Conservation (phyloP, 2,329 filamentous ascomycete species). For the Colletotrichum somersetense region DNA sequence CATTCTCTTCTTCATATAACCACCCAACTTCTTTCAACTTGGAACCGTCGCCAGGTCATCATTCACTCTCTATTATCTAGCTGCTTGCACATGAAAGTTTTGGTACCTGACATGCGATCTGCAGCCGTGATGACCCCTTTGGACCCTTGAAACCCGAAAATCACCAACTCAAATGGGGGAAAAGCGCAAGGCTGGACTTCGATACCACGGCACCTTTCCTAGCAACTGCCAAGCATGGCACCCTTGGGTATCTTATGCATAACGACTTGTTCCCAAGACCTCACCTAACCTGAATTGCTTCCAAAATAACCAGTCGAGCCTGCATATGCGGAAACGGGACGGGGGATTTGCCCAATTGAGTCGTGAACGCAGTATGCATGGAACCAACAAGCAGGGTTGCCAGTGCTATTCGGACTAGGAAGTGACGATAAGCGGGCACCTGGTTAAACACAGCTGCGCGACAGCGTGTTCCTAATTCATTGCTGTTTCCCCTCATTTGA, state of each 20-base stretch:
- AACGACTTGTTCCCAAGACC: not conserved
- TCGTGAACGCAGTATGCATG: not conserved
- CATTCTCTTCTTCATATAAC: not conserved
- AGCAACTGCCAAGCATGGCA: not conserved
- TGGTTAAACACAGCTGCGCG: not conserved
- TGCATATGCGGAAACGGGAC: conserved; percentile 10
- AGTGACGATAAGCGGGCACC: no score
- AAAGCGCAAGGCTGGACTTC: no score
- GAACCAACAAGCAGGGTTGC: conserved; percentile 15
- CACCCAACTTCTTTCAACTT: not conserved
- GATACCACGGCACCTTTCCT: not conserved
- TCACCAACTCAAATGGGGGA: not conserved
- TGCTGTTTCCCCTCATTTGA: not conserved
- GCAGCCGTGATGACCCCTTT: not conserved
- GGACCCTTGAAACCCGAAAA: not conserved
- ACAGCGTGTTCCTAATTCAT: not conserved
- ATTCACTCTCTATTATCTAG: not conserved
- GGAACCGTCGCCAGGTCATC: not conserved
- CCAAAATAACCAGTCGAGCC: not conserved
- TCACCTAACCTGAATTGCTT: not conserved
- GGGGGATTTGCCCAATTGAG: not conserved
- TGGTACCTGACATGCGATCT: not conserved
- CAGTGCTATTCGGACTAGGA: not conserved
- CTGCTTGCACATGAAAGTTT: not conserved
- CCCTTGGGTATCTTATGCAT: not conserved